Evolutionary conservation across 805 yeast species (phyloP), one percentile per base, ranked within the genome.

Genomic region (Hanseniaspora occidentalis): DNA sequence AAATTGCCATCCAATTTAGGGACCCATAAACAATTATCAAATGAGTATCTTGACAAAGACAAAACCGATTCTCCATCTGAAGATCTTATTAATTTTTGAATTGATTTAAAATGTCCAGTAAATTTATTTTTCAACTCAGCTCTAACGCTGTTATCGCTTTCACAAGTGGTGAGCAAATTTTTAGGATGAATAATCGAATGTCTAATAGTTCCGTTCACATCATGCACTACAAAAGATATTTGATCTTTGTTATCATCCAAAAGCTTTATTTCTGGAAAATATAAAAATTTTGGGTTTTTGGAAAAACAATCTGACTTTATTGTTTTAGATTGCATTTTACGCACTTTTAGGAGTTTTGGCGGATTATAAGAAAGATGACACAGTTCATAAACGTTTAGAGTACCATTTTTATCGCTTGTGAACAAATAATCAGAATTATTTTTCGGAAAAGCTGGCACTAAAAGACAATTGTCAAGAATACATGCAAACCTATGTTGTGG

Each of bases 101-200:
- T 77, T 0, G 95, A 83, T 53, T 86, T 86, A 41, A 75, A 71
- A 53, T 86, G 96, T 1, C 97, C 97, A 1, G 94, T 84, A 41
- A 79, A 73, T 48, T 80, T 77, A 46, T 77, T 69, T 19, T 66
- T 61, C 8, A 77, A 47, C 4, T 59, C 62, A 0, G 51, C 42
- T 6, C 49, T 36, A 6, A 41, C 34, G 2, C 35, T 23, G 5
- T 46, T 35, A 4, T 45, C 47, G 2, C 47, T 16, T 13, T 17
- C n/a, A 24, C 21, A 24, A 18, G 31, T 24, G 6, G 34, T 37
- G 21, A 40, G 43, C 23, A 50, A 57, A 26, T 40, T 60, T 24
- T 35, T 51, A 24, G 41, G 49, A 43, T 57, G 53, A 16, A 61
- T 27, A 24, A 50, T 49, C 10, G 61, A 60, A 41, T 60, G 65